Evolutionary conservation across 495 filamentous ascomycete genomes (phyloP), one percentile per base, ranked within the genome.

Genomic region (Aspergillus wentii): DNA sequence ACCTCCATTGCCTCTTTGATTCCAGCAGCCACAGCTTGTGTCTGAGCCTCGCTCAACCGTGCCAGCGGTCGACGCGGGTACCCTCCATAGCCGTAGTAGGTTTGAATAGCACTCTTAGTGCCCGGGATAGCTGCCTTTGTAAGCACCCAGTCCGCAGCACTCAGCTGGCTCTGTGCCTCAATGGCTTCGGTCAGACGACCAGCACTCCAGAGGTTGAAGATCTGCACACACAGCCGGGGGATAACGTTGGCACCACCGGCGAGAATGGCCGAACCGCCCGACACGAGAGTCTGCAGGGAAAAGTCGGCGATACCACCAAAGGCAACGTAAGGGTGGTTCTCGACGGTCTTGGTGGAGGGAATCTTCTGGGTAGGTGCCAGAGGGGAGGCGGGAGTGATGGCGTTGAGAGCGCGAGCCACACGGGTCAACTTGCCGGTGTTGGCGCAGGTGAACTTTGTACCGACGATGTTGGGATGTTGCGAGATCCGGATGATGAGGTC

Each of bases 261-360:
- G 46, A 94, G 87, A 56, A 91, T 88, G 20, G 88, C 88, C 29
- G 78, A 82, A 6, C 87, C 88, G 10, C 88, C 87, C 13, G 79
- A 83, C 23, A 80, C 78, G 2, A 89, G 69, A 4, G 88, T 91
- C 64, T 94, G 88, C 26, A 86, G 71, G 2, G 83, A 81, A 66
- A 94, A 92, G 58, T 94, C 88, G 38, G 86, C 88, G 60, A 94
- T 85, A 35, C 88, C 88, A 25, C 88, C 86, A 43, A 91, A 90
- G 5, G 86, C 86, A 71, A 94, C 86, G 62, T 91, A 92, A 33
- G 79, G 71, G 31, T 69, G 64, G 45, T 69, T 77, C 5, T 54
- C 64, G 33, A 46, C 38, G 1, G 54, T 57, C 53, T 69, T 71
- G 46, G 62, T 51, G 9, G 44, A 35, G 23, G 36, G 40, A 18